Conservation (phyloP, 2,329 filamentous ascomycete species). For the Grosmannia serpens region DNA sequence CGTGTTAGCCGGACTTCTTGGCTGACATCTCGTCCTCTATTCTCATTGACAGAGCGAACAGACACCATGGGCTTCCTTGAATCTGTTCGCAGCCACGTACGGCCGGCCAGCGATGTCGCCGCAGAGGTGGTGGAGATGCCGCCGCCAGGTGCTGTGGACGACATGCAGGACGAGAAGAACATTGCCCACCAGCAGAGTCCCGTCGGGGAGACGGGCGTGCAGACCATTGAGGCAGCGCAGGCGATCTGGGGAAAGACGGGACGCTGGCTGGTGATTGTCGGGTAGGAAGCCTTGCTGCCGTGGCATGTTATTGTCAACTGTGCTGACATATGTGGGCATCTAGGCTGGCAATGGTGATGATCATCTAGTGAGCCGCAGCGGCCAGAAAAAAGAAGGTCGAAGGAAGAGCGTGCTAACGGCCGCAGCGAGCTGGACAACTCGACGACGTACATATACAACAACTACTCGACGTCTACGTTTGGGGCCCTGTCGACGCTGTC, state of each 20-base stretch:
- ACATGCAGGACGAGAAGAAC: too few species aligned
- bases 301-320: background rate
- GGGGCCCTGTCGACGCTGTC: constrained; percentile 18
- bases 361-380: constrained; percentile 13
- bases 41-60: too few species aligned
- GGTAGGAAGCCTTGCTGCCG: too few species aligned
- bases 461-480: constrained; percentile 23
- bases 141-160: too few species aligned
- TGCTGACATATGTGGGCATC: background rate
- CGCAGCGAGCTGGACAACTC: constrained; percentile 18
- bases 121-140: too few species aligned
- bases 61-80: background rate
- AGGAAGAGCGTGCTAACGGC: background rate
- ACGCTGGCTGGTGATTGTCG: constrained; percentile 10
- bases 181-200: too few species aligned
- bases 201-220: constrained; percentile 50
- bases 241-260: constrained; percentile 53
- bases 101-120: background rate
- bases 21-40: background rate
- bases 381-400: too few species aligned
- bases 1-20: background rate
- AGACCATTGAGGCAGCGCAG: constrained; percentile 57
- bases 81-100: background rate
- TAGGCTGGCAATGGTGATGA: constrained; percentile 17
- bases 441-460: constrained; percentile 18